A percentile compares a stretch with the other conserved stretches of the same genome.
phyloP scores from a whole-genome alignment of 2,329 filamentous ascomycete genomes.

The Cephalotrichum gorgonifer region DNA sequence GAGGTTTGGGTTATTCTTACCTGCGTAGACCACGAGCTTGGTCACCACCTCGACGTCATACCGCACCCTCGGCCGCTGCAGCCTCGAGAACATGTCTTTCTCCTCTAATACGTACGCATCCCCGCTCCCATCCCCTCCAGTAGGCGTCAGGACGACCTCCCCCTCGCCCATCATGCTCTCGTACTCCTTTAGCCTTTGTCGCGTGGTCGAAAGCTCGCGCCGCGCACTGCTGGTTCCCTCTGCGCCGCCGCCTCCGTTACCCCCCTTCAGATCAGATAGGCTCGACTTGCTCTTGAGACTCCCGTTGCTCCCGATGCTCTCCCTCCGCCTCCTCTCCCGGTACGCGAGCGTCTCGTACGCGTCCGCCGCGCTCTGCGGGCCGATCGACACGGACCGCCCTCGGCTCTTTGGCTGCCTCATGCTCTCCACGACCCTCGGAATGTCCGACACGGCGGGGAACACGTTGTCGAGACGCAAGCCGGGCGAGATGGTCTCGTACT shows the following conservation, averaged over 20 bases:
- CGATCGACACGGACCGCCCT: constrained; percentile 75
- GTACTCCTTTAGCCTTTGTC: constrained; percentile 42
- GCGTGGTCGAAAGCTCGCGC: neutral
- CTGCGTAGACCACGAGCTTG: constrained; percentile 88
- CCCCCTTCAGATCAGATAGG: constrained; percentile 1
- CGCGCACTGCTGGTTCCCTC: neutral
- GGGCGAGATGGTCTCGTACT: constrained; percentile 74
- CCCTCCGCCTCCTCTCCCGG: constrained; percentile 53
- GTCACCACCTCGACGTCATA: constrained; percentile 99
- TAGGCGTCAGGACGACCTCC: constrained; percentile 28
- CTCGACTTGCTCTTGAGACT: constrained; percentile 29
- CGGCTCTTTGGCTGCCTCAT: constrained; percentile 64
- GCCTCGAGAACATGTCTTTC: constrained; percentile 70
- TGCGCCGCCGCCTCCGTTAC: neutral
- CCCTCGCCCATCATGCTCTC: constrained; percentile 67
- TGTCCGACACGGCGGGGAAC: constrained; percentile 78
- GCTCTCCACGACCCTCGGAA: constrained; percentile 70
- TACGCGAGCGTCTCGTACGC: constrained; percentile 93
- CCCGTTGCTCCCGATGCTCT: constrained; percentile 44
- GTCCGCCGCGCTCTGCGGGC: constrained; percentile 91
- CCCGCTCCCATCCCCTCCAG: constrained; percentile 7
- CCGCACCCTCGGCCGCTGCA: constrained; percentile 78
- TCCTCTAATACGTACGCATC: constrained; percentile 45
- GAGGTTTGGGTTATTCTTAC: constrained; percentile 35
- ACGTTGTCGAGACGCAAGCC: constrained; percentile 69